phyloP scores from a whole-genome alignment of 306 rosid species.

The Vachellia collinsii region DNA sequence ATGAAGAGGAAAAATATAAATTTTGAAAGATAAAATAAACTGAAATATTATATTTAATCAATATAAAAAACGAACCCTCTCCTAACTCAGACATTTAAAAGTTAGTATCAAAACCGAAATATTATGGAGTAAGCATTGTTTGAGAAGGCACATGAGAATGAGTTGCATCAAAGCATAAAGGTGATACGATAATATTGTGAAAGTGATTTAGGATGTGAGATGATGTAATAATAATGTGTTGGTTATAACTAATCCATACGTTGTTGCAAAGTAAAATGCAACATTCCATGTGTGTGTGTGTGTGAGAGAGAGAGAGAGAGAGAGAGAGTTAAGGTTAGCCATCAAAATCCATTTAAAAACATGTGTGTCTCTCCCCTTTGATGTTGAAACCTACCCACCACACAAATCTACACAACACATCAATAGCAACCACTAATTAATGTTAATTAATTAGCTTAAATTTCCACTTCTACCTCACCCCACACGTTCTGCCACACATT shows the following conservation, averaged over 20 bases:
- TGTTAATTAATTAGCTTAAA: constrained; percentile 16
- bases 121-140: not conserved
- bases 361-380: not conserved
- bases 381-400: not conserved
- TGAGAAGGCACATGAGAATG: not conserved
- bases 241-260: not conserved
- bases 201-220: not conserved
- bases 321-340: constrained; percentile 11
- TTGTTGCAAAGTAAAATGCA: not conserved
- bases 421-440: not conserved
- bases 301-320: no score
- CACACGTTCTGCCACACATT: not conserved
- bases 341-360: not conserved
- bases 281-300: not conserved
- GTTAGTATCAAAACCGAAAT: no score
- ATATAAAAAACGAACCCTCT: no score
- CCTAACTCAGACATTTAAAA: no score
- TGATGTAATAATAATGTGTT: constrained; percentile 2
- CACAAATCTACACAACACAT: not conserved
- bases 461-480: not conserved
- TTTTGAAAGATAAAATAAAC: no score
- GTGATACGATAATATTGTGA: not conserved
- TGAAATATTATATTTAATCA: no score
- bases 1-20: no score
- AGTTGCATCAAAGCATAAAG: not conserved